Evolutionary conservation across 1,139 yeast species (phyloP).

Genomic region (Meyerozyma sp.): DNA sequence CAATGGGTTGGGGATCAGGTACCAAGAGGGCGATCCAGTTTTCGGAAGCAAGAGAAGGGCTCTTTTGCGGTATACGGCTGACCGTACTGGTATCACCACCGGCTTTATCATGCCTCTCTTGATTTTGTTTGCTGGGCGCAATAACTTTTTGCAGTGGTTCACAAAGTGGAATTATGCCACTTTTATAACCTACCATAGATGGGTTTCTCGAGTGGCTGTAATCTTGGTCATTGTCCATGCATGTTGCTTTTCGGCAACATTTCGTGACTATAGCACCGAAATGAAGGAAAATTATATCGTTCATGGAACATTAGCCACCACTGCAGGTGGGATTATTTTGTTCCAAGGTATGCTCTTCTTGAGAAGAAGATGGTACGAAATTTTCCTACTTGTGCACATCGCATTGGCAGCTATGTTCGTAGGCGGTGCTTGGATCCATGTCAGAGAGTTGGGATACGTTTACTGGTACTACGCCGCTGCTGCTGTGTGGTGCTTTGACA

Average conservation of each 20-base stretch:
- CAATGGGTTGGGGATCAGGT: slow-evolving; percentile 12
- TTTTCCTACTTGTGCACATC: slow-evolving; percentile 37
- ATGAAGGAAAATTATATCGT: slow-evolving; percentile 17
- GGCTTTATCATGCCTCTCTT: slow-evolving; percentile 26
- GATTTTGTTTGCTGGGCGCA: slow-evolving; percentile 40
- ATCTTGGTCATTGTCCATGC: slow-evolving; percentile 29
- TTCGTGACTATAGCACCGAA: slow-evolving; percentile 9
- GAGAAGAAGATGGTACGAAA: slow-evolving; percentile 40
- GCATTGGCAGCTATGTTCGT: slow-evolving; percentile 35
- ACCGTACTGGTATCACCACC: slow-evolving; percentile 10
- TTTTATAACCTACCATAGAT: slow-evolving; percentile 32
- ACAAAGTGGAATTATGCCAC: slow-evolving; percentile 35
- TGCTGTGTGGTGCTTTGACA: slow-evolving; percentile 42
- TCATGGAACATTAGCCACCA: slow-evolving; percentile 29
- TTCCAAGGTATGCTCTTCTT: slow-evolving; percentile 30
- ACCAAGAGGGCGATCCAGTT: slow-evolving; percentile 20
- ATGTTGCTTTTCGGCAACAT: slow-evolving; percentile 27
- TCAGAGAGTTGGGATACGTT: slow-evolving; percentile 33
- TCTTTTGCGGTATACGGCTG: slow-evolving; percentile 21
- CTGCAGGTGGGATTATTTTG: slow-evolving; percentile 25
- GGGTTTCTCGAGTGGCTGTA: slow-evolving; percentile 31
- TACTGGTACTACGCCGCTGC: slow-evolving; percentile 33
- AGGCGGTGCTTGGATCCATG: slow-evolving; percentile 40
- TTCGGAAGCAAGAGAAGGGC: slow-evolving; percentile 14
- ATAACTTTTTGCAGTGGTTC: slow-evolving; percentile 38